These are phyloP conservation scores for Pyrenophora tritici-repentis DNA, from an alignment of 2,329 filamentous ascomycete genomes.

Conservation along the genomic window DNA sequence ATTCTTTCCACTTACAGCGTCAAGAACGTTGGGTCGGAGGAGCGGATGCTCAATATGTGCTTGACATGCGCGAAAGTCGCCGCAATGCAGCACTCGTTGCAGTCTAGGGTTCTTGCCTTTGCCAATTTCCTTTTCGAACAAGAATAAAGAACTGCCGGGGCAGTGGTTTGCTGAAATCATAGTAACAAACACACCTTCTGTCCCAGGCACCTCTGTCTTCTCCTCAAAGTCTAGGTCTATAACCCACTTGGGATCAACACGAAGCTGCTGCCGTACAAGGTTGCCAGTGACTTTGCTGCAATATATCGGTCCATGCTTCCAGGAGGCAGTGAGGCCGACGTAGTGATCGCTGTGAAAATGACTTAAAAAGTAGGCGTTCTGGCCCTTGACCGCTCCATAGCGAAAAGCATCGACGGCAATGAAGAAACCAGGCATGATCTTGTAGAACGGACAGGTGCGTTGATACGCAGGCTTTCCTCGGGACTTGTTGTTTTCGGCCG, in stretches of 20 bases:
- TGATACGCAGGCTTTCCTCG: constrained; percentile 85
- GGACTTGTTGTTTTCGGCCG: constrained; percentile 75
- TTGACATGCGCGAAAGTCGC: constrained; percentile 90
- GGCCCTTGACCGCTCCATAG: constrained; percentile 90
- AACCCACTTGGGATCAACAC: constrained; percentile 84
- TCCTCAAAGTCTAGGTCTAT: constrained; percentile 84
- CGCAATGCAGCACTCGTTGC: constrained; percentile 89
- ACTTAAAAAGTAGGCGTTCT: constrained; percentile 92
- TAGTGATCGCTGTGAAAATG: constrained; percentile 99
- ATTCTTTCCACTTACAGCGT: constrained; percentile 70
- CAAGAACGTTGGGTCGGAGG: constrained; percentile 73
- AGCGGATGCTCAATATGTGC: constrained; percentile 82
- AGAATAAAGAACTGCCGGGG: constrained; percentile 88
- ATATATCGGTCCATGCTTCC: constrained; percentile 94
- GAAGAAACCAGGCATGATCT: constrained; percentile 89
- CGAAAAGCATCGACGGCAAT: constrained; percentile 96
- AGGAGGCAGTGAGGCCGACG: constrained; percentile 82
- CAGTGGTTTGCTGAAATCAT: constrained; percentile 98
- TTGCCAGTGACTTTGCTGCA: constrained; percentile 93
- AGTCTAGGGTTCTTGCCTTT: constrained; percentile 63
- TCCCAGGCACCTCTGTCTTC: constrained; percentile 77
- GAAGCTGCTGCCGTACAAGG: constrained; percentile 82
- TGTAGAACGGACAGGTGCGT: constrained; percentile 96
- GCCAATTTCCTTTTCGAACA: constrained; percentile 80
- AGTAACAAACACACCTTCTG: constrained; percentile 81